A percentile compares a stretch with the other conserved stretches of the same genome.
Evolutionary conservation across 257 asterid genomes (phyloP).

Genomic region (Schizonepeta tenuifolia): DNA sequence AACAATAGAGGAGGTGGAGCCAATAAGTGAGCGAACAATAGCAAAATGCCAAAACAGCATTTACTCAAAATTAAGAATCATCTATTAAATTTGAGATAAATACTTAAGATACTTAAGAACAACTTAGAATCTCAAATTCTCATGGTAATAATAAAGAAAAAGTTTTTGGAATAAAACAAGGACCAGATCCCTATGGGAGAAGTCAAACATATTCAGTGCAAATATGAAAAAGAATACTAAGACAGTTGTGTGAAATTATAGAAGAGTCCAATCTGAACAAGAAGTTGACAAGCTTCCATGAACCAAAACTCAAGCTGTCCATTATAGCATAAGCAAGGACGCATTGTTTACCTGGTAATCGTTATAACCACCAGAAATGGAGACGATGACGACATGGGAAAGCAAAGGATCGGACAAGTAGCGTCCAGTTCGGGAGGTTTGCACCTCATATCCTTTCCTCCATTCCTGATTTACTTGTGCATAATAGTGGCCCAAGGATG

Average conservation of each 20-base stretch:
- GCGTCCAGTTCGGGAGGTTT: constrained; percentile 64
- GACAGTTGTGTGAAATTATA: constrained; percentile 1
- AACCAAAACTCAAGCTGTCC: constrained; percentile 22
- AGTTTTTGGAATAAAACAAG: neutral
- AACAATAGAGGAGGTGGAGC: neutral
- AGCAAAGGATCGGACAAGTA: constrained; percentile 63
- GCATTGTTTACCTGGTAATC: constrained; percentile 83
- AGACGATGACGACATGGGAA: constrained; percentile 71
- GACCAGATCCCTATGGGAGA: neutral
- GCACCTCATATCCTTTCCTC: constrained; percentile 83
- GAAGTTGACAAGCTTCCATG: constrained; percentile 16
- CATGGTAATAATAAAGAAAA: neutral
- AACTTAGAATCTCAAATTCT: neutral
- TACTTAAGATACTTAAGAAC: neutral
- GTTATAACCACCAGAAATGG: constrained; percentile 94
- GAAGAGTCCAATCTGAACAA: constrained; percentile 5
- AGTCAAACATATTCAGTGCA: neutral
- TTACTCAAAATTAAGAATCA: neutral
- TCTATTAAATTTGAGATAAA: too few relatives aligned
- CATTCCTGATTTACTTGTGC: constrained; percentile 75
- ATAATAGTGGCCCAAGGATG: constrained; percentile 90
- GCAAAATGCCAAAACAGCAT: neutral
- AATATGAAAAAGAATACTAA: neutral
- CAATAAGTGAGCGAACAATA: constrained; percentile 3
- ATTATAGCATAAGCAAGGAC: constrained; percentile 22